Evolutionary conservation across 371 early-diverging fungal genomes (phyloP).

Genomic region (Nosema muscidifuracis): DNA sequence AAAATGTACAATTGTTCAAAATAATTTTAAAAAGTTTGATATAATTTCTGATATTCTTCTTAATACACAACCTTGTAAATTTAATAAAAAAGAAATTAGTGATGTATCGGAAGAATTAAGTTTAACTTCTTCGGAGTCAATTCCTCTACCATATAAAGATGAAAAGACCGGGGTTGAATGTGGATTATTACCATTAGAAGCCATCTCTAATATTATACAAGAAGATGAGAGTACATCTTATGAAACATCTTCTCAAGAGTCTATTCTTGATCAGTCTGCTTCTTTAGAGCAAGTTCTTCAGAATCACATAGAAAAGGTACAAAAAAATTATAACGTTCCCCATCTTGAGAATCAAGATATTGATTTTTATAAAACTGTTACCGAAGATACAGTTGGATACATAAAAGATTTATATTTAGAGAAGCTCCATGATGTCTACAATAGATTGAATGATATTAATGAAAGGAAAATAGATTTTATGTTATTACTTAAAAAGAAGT

Average conservation of each 20-base stretch:
- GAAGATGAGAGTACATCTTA: no score
- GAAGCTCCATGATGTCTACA: background rate
- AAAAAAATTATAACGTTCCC: no score
- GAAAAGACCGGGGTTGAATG: background rate
- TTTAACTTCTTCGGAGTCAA: background rate
- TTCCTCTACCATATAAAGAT: background rate
- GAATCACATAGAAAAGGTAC: no score
- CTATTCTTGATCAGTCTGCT: no score
- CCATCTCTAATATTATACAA: no score
- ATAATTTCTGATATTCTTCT: background rate
- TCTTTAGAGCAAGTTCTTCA: no score
- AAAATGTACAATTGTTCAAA: background rate
- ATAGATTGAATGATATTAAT: background rate
- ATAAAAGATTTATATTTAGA: background rate
- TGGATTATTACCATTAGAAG: background rate
- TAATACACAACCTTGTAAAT: background rate
- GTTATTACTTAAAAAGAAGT: background rate
- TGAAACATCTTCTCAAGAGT: no score
- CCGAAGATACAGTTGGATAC: background rate
- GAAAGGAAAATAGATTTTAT: background rate
- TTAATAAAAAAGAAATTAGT: background rate
- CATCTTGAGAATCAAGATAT: background rate
- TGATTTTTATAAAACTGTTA: background rate
- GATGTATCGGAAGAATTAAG: background rate
- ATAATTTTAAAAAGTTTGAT: background rate